Conservation (phyloP, 78 protist genomes). For the Monosiga brevicollis region DNA sequence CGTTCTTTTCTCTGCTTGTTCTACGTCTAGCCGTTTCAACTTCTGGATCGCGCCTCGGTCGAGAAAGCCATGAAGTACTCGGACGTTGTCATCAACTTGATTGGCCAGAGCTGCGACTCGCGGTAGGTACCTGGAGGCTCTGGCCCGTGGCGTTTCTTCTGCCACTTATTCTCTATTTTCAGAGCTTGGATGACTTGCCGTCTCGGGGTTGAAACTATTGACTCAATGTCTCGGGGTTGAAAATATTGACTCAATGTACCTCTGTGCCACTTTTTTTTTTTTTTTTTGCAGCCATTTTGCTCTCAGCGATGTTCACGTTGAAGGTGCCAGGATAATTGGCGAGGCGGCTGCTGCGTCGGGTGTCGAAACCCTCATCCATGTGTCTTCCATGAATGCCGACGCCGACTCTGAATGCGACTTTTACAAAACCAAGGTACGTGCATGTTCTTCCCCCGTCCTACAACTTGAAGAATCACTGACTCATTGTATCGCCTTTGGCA, state of each 20-base stretch:
- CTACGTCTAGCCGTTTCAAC: neutral
- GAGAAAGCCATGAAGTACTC: neutral
- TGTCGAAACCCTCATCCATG: constrained; percentile 28
- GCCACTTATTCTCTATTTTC: no score
- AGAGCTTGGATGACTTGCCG: no score
- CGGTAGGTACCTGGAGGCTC: neutral
- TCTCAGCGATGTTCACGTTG: constrained; percentile 1
- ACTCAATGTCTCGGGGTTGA: no score
- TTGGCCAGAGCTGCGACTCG: constrained; percentile 21
- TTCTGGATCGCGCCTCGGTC: neutral
- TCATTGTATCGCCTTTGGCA: neutral
- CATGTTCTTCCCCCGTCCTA: neutral
- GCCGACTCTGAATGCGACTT: neutral
- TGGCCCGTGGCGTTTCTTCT: neutral
- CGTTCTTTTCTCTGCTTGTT: neutral
- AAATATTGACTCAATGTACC: no score
- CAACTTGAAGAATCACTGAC: no score
- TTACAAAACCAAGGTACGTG: constrained; percentile 24
- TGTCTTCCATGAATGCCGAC: constrained; percentile 33
- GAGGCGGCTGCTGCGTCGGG: constrained; percentile 20
- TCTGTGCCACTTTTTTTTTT: no score
- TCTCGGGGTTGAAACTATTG: no score
- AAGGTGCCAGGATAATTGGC: constrained; percentile 5
- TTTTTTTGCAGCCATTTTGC: constrained; percentile 3
- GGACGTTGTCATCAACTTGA: constrained; percentile 42